A percentile compares a stretch with the other conserved stretches of the same genome.
phyloP scores from a whole-genome alignment of 2,329 filamentous ascomycete species.

The Catunica adiposa region DNA sequence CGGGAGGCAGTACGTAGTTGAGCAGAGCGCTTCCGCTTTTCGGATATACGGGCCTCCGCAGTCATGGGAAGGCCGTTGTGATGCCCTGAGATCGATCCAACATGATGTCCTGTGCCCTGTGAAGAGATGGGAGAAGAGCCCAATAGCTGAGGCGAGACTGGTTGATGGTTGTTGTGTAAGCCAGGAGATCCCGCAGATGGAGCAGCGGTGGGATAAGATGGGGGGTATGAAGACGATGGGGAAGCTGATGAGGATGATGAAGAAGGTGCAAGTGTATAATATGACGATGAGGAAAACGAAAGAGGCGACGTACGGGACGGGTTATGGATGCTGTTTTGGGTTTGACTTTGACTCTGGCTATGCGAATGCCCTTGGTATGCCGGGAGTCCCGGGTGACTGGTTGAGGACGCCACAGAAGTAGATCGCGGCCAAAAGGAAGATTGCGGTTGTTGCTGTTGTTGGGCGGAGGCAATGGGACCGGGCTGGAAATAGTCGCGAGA shows the following conservation, averaged over 20 bases:
- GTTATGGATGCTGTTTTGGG: too few relatives aligned
- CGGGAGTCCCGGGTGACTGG: too few relatives aligned
- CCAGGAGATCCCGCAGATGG: not conserved
- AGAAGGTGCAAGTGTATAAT: too few relatives aligned
- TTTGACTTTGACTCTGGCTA: too few relatives aligned
- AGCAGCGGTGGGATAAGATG: not conserved
- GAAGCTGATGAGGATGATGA: too few relatives aligned
- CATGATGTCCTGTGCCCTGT: too few relatives aligned
- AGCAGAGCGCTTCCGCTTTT: constrained; percentile 14
- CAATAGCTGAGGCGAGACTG: not conserved
- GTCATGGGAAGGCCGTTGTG: not conserved
- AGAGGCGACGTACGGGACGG: too few relatives aligned
- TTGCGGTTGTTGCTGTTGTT: not conserved
- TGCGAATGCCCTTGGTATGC: not conserved
- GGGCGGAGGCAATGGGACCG: too few relatives aligned
- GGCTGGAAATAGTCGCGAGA: not conserved
- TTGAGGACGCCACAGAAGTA: too few relatives aligned
- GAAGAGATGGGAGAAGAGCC: not conserved
- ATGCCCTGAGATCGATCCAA: too few relatives aligned
- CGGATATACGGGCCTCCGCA: constrained; percentile 1
- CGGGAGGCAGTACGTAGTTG: constrained; percentile 16
- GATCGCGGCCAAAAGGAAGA: not conserved
- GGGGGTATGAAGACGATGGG: too few relatives aligned
- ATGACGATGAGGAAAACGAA: too few relatives aligned
- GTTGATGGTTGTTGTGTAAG: not conserved